Base-by-base conservation (phyloP, 2,329 filamentous ascomycete genomes). In the Apiospora sp. region DNA sequence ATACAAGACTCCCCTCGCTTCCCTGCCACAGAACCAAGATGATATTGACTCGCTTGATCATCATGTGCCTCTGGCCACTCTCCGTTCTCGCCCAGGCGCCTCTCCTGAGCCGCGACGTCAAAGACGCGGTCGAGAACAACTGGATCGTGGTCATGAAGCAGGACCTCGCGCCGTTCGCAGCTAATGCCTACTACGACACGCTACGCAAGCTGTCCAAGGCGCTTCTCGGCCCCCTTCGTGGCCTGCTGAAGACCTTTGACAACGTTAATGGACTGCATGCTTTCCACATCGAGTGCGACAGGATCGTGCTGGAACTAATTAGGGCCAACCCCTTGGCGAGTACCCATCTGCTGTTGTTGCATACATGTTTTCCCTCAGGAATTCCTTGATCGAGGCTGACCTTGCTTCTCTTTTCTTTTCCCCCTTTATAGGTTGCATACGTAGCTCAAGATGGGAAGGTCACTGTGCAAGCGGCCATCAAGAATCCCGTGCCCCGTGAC, bases 91-190 rank as follows among this genome's bases (percentile, higher is more conserved):
- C 76, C 19, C 74, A 61, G 64, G 78, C 76, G 14, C 76, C 77
- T 24, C 72, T 79, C 16, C 49, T 76, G 7, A 73, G 73, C 27
- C 75, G 73, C 41, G 73, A 75, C 30, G 30, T 71, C 22, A 54
- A 68, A n/a, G 64, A 76, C 61, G 27, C 51, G n/a, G 74, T 79
- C 48, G 71, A 71, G 4, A 71, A 78, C 71, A 77, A 76, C 73
- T 79, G 78, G 67, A 76, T 79, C 46, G 77, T 78, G 48, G 75
- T 78, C 51, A 74, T 79, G 74, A 77, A 78, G 68, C 71, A 71
- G 4, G 67, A 67, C 10, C 51, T 75, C 13, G 69, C 73, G 10
- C 14, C 70, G 13, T 46, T 68, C 19, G 71, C 48, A 2, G 71
- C 76, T 10, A 74, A 75, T 43, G 67, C 61, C 10, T 77, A 78